Evolutionary conservation across 352 stramenopile species (phyloP), one percentile per base, ranked within the genome.

Genomic region (Globisporangium sylvaticum): DNA sequence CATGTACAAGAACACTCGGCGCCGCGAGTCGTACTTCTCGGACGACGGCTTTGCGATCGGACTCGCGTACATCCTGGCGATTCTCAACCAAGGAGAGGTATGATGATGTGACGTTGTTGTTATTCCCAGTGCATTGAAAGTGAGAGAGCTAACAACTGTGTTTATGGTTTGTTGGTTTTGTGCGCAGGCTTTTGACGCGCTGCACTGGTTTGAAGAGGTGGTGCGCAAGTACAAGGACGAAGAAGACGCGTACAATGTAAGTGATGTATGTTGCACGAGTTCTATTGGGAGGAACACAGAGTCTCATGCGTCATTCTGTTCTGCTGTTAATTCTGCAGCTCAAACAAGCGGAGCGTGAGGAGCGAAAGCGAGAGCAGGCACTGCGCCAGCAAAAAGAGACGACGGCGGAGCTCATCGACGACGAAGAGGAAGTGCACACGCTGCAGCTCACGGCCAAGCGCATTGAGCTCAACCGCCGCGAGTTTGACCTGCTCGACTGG

Each of bases 21-120:
- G 84, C n/a, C 85, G 88, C 25, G 94, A 98, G 75, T 97, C 93
- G 46, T 98, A 98, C 71, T 98, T 98, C 67, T 94, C 91, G 12
- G 94, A 98, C 76, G 96, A 98, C 72, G 96, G 96, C 5, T 98
- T 98, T 77, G 91, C 94, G 34, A 93, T 98, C 27, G 96, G 96
- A 8, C 70, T 98, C 53, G 92, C 94, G 5, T 98, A 98, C 72
- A 90, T 98, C 25, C 79, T 98, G 8, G 86, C 90, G 27, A 95
- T 97, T 66, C 71, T 97, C 0, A 84, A 96, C 66, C 90, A 97
- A 74, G 84, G 85, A 69, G 84, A 94, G 70, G 84, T 94, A 66
- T 53, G 59, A 70, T 7, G 5, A 12, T 73, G 1, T 66, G 44
- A 42, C 27, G 18, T 32, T 53, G 2, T 3, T 56, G 22, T 59